Conservation (phyloP, 106 monocot genomes). For the Apostasia ramifera region DNA sequence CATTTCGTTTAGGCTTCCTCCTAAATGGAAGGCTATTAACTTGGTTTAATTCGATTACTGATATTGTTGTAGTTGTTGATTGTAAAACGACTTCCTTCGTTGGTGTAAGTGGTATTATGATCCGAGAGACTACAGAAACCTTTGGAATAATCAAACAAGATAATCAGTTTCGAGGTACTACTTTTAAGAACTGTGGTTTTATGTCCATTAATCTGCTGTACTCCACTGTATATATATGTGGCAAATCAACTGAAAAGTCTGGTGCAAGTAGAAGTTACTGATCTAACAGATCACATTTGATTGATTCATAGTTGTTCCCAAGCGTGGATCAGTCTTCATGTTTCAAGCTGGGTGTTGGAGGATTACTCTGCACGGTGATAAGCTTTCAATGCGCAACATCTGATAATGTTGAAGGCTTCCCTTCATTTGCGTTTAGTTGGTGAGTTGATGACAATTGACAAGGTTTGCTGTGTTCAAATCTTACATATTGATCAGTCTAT, state of each 20-base stretch:
- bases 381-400: constrained; percentile 21
- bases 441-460: too few species aligned
- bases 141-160: constrained; percentile 72
- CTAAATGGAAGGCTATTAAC: not conserved
- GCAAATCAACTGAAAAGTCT: not conserved
- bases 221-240: not conserved
- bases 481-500: too few species aligned
- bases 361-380: constrained; percentile 45
- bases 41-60: not conserved
- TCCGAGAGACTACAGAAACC: constrained; percentile 81
- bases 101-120: constrained; percentile 68
- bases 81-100: constrained; percentile 47
- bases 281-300: not conserved
- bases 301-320: constrained; percentile 42
- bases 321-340: constrained; percentile 52
- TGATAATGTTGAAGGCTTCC: too few species aligned
- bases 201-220: not conserved
- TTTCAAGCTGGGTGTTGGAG: constrained; percentile 55
- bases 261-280: not conserved
- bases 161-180: constrained; percentile 59
- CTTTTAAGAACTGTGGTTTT: not conserved
- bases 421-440: too few species aligned
- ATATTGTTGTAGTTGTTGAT: constrained; percentile 55
- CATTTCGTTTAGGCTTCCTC: not conserved
- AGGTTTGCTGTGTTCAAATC: too few species aligned